Conservation (phyloP, 148 eudicot genomes). For the Pharnaceum exiguum region DNA sequence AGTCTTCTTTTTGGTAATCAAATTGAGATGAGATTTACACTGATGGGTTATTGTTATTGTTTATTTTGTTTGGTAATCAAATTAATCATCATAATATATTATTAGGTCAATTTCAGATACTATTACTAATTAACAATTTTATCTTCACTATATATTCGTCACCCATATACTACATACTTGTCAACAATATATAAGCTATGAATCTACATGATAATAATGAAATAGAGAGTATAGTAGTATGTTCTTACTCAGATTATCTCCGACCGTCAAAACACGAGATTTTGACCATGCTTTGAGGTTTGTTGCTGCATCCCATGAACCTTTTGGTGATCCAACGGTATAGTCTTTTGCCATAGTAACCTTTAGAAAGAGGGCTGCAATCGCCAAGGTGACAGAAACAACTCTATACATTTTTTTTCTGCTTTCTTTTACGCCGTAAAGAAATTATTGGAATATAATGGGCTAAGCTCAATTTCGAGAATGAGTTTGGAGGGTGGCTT, state of each 20-base stretch:
- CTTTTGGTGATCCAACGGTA: conserved; percentile 27
- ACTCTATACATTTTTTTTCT: neutral
- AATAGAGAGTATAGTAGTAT: neutral
- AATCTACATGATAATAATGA: too few species aligned
- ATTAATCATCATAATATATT: too few species aligned
- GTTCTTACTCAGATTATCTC: conserved; percentile 30
- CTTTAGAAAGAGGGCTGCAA: conserved; percentile 10
- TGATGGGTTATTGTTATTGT: too few species aligned
- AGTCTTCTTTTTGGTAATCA: too few species aligned
- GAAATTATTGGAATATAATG: too few species aligned
- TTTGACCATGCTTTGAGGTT: conserved; percentile 23
- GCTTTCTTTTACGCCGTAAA: too few species aligned
- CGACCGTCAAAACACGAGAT: conserved; percentile 6
- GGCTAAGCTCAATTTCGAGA: too few species aligned
- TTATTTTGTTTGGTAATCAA: too few species aligned
- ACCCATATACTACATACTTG: neutral
- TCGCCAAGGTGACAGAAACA: conserved; percentile 15
- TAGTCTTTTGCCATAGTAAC: conserved; percentile 19
- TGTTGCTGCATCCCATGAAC: conserved; percentile 32
- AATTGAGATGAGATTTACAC: neutral
- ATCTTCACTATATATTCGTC: too few species aligned
- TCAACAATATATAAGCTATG: neutral
- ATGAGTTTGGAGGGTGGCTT: too few species aligned
- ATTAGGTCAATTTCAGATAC: too few species aligned
- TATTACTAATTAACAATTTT: too few species aligned